These are phyloP conservation scores for Talaromyces adpressus DNA, from an alignment of 495 filamentous ascomycete species.

Conservation along the genomic window DNA sequence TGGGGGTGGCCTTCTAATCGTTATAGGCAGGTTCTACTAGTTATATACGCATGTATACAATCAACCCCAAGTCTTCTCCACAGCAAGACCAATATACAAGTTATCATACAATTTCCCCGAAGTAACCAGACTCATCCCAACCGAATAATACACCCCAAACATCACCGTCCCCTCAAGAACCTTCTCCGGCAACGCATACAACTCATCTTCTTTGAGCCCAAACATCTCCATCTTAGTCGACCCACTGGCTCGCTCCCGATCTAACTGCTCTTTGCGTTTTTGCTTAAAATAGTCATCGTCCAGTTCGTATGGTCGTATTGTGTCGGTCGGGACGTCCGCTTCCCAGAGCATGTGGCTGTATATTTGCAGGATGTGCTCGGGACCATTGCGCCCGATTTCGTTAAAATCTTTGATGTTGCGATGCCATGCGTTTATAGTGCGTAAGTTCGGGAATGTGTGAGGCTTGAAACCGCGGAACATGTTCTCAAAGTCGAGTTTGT, in stretches of 20 bases:
- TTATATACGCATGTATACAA: background rate
- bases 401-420: background rate
- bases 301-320: background rate
- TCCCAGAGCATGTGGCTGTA: background rate
- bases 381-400: background rate
- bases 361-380: background rate
- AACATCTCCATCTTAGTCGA: background rate
- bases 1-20: too few species aligned
- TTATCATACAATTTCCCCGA: background rate
- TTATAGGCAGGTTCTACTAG: background rate
- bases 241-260: background rate
- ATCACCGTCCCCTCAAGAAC: background rate
- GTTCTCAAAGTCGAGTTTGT: background rate
- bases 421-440: background rate
- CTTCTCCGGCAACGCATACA: background rate
- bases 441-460: background rate
- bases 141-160: background rate
- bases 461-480: background rate
- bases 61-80: background rate
- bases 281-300: background rate
- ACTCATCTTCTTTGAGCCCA: background rate
- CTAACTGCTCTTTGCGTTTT: background rate
- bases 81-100: background rate
- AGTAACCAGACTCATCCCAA: background rate
- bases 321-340: background rate